Conservation (phyloP, 108 stramenopile species). For the Mediolabrus comicus region DNA sequence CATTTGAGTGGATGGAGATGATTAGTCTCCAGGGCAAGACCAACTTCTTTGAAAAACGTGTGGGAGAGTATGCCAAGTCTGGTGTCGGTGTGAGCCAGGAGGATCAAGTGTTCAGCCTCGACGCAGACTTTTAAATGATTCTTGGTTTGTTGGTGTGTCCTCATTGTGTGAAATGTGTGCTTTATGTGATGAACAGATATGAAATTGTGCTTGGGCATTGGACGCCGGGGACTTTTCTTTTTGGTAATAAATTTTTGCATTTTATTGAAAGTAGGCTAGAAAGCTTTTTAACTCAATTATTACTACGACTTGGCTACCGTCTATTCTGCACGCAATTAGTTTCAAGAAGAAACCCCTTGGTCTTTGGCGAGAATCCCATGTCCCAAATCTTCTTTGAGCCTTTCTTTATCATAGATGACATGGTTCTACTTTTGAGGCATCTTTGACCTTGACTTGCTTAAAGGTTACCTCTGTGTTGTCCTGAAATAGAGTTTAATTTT, state of each 20-base stretch:
- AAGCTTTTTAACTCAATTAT: background rate
- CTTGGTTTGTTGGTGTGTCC: background rate
- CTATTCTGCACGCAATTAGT: too few species aligned
- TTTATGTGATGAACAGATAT: background rate
- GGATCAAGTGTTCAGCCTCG: conserved; percentile 85
- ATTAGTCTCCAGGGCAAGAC: conserved; percentile 98
- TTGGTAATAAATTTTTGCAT: background rate
- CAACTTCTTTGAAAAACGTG: conserved; percentile 53
- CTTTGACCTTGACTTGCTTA: too few species aligned
- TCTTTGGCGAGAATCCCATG: too few species aligned
- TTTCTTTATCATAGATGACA: too few species aligned
- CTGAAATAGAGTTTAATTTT: too few species aligned
- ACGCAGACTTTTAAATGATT: conserved; percentile 84
- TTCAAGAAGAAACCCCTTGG: too few species aligned
- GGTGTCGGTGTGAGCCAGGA: conserved; percentile 87
- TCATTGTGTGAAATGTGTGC: background rate
- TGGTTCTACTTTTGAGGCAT: too few species aligned
- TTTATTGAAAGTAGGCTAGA: background rate
- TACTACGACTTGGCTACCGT: background rate
- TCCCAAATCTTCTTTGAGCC: background rate
- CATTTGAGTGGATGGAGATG: conserved; percentile 99
- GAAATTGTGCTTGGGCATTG: background rate
- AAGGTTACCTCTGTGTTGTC: too few species aligned
- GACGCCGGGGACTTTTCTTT: background rate
- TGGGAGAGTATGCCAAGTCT: conserved; percentile 95